These are phyloP conservation scores for Pseudocercospora musae DNA, from an alignment of 2,329 filamentous ascomycete genomes.

Conservation along the genomic window DNA sequence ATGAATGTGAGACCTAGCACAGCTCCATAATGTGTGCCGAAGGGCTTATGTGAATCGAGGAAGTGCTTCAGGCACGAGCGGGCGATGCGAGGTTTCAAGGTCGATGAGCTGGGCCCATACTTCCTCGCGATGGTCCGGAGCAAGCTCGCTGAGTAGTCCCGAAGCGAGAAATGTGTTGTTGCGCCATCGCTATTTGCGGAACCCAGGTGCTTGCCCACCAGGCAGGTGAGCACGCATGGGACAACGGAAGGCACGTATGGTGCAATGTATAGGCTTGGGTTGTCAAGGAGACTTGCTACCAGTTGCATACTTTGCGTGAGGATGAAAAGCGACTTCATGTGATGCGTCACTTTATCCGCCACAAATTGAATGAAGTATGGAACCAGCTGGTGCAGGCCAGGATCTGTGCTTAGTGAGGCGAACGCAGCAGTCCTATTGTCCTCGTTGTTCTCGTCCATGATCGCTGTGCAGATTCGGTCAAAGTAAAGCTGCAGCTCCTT, in stretches of 20 bases:
- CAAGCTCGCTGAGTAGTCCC: slow-evolving; percentile 79
- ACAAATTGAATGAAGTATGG: slow-evolving; percentile 97
- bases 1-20: slow-evolving; percentile 75
- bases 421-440: slow-evolving; percentile 83
- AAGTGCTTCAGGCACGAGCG: slow-evolving; percentile 92
- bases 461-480: slow-evolving; percentile 84
- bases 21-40: slow-evolving; percentile 84
- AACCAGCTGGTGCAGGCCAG: slow-evolving; percentile 88
- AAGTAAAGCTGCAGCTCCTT: slow-evolving; percentile 97
- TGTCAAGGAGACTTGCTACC: slow-evolving; percentile 77
- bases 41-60: slow-evolving; percentile 77
- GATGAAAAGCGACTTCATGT: slow-evolving; percentile 83
- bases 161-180: slow-evolving; percentile 69
- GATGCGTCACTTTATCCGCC: slow-evolving; percentile 92
- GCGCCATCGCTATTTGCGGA: slow-evolving; percentile 47
- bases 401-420: slow-evolving; percentile 80
- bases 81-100: slow-evolving; percentile 81
- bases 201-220: slow-evolving; percentile 79
- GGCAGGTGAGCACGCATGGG: slow-evolving; percentile 84
- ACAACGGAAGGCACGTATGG: slow-evolving; percentile 69
- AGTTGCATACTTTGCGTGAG: slow-evolving; percentile 91
- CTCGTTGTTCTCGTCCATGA: slow-evolving; percentile 85
- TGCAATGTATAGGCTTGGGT: slow-evolving; percentile 72
- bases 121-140: slow-evolving; percentile 75
- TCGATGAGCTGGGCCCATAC: slow-evolving; percentile 75